Evolutionary conservation across 345 rosid genomes (phyloP), one percentile per base, ranked within the genome.

Genomic region (Heritiera fomes): DNA sequence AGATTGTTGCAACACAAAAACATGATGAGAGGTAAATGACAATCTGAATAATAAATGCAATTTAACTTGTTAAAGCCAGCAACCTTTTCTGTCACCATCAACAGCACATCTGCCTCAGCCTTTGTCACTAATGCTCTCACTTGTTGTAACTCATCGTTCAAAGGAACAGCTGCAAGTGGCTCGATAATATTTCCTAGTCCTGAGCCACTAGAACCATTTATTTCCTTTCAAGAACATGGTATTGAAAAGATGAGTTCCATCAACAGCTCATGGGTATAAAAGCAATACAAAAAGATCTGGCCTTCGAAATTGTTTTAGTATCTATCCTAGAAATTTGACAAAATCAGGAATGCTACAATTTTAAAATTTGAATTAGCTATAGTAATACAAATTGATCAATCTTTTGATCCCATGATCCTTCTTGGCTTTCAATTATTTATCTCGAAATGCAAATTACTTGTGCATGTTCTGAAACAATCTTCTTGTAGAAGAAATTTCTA

Each of bases 61-160:
- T 73, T 71, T 74, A 46, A 84, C 77, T 41, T 41, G 63, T 66
- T 30, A 71, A 59, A 82, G 75, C 79, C 60, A 32, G 71, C 75
- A 63, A 93, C 99, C 96, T 91, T 91, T 84, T 89, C 89, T 78
- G 97, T 91, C 77, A 95, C 79, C 87, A 82, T 90, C 68, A 89
- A 70, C 73, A 93, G 97, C 84, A 92, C 90, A 14, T 89, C 96
- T 76, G 85, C 87, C 88, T 95, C 98, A 49, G 97, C 97, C 87
- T 88, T 87, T 70, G 94, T 86, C 80, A 87, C 92, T 70, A 81
- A 82, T 82, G 85, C 91, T 83, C 94, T 91, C 28, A 94, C 96
- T 79, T 79, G 87, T 83, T 92, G 91, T 82, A 95, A 83, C 78
- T 95, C 98, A 77, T 92, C 99, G 75, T 95, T 93, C 78, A 93